Evolutionary conservation across 192 early-diverging fungal genomes (phyloP).

Genomic region (Coemansia asiatica): DNA sequence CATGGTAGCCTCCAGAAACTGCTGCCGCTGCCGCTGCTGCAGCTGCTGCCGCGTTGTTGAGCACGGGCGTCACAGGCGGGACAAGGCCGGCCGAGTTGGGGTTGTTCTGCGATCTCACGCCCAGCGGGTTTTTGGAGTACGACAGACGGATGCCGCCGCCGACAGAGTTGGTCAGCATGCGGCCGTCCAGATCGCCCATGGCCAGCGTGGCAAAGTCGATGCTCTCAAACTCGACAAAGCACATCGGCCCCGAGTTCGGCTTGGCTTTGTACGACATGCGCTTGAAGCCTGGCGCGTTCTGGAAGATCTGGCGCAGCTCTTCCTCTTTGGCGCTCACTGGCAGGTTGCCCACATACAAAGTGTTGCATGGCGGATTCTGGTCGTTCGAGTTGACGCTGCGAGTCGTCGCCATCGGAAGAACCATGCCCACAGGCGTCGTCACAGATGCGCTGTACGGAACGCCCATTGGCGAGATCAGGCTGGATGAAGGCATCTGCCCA

Average conservation of each 20-base stretch:
- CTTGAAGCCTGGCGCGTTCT: constrained; percentile 80
- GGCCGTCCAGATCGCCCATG: constrained; percentile 82
- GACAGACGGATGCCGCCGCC: constrained; percentile 94
- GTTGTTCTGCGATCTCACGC: constrained; percentile 68
- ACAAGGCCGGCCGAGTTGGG: constrained; percentile 4
- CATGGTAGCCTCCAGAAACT: constrained; percentile 18
- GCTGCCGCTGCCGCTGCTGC: constrained; percentile 18
- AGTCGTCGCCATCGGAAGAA: constrained; percentile 52
- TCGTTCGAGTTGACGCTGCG: constrained; percentile 68
- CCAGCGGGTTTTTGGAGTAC: constrained; percentile 96
- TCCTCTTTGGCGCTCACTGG: constrained; percentile 86
- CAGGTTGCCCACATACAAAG: constrained; percentile 97
- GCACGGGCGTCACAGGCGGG: constrained; percentile 12
- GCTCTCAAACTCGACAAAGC: constrained; percentile 99
- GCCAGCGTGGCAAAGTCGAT: constrained; percentile 88
- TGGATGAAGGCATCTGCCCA: constrained; percentile 39
- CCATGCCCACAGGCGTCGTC: constrained; percentile 40
- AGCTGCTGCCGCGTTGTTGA: constrained; percentile 25
- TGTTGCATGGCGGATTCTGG: constrained; percentile 99
- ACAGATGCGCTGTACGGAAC: constrained; percentile 40
- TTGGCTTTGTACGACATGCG: constrained; percentile 85
- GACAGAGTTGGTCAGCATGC: constrained; percentile 77
- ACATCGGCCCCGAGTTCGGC: constrained; percentile 91
- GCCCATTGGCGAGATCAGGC: constrained; percentile 43
- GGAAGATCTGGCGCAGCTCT: constrained; percentile 83